These are phyloP conservation scores for Talaromyces sp. DNA, from an alignment of 2,329 filamentous ascomycete genomes.

Conservation along the genomic window DNA sequence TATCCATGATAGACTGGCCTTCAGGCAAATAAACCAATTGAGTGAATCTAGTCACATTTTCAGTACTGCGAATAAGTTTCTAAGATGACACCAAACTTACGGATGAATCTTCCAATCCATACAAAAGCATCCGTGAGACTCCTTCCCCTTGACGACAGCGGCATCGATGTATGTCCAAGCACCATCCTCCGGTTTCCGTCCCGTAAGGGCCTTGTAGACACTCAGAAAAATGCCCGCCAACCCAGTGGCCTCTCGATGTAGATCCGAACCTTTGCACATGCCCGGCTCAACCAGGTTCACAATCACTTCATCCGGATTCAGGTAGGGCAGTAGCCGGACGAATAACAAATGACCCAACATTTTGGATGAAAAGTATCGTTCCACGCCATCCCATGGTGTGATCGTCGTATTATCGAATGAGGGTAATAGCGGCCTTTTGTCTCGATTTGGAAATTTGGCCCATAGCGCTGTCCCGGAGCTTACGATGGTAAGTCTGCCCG, in stretches of 20 bases:
- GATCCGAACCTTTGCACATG: slow-evolving; percentile 39
- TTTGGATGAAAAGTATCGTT: slow-evolving; percentile 10
- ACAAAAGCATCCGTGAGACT: slow-evolving; percentile 12
- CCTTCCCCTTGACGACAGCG: slow-evolving; percentile 4
- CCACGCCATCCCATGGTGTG: neutral
- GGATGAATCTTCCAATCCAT: slow-evolving; percentile 12
- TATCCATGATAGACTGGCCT: slow-evolving; percentile 1
- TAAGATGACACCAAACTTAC: neutral
- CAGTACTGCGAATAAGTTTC: neutral
- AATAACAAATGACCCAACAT: slow-evolving; percentile 32
- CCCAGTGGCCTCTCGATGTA: slow-evolving; percentile 34
- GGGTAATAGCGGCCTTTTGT: slow-evolving; percentile 26
- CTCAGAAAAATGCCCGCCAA: neutral
- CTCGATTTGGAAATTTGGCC: slow-evolving; percentile 21
- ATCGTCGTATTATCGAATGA: slow-evolving; percentile 19
- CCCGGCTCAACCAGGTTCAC: slow-evolving; percentile 50
- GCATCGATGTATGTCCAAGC: slow-evolving; percentile 11
- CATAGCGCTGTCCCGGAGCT: slow-evolving; percentile 21
- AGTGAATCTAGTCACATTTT: neutral
- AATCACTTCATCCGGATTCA: slow-evolving; percentile 40
- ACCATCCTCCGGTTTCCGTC: slow-evolving; percentile 7
- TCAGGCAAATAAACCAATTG: slow-evolving; percentile 10
- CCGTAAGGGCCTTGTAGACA: neutral
- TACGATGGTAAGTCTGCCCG: slow-evolving; percentile 23
- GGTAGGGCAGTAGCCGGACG: slow-evolving; percentile 35